Percentiles rank a stretch among this genome's conserved stretches.
These are phyloP conservation scores for Phytophthora vignae DNA, from an alignment of 352 stramenopile genomes.

Conservation along the genomic window DNA sequence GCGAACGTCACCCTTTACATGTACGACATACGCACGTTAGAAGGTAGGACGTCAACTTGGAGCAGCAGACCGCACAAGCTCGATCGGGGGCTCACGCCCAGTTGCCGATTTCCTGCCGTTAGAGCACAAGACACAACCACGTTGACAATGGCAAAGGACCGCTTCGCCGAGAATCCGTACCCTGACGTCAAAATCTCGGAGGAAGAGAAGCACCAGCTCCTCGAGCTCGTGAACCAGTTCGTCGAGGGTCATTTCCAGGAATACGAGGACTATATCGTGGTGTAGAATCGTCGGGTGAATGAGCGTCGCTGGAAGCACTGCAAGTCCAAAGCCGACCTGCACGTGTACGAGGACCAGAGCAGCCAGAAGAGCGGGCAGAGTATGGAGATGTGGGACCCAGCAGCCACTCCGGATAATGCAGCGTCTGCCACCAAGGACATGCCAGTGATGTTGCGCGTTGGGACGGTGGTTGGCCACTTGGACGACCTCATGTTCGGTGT, in stretches of 20 bases:
- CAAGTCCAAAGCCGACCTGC: conserved; percentile 49
- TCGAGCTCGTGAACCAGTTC: conserved; percentile 38
- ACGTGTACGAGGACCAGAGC: conserved; percentile 48
- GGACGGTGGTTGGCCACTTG: conserved; percentile 37
- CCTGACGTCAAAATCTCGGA: conserved; percentile 31
- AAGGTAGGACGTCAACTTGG: neutral
- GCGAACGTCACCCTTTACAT: neutral
- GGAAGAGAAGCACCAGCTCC: conserved; percentile 33
- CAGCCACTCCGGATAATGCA: neutral
- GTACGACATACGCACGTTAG: neutral
- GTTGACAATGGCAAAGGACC: conserved; percentile 32
- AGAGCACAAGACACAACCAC: neutral
- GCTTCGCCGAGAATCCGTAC: conserved; percentile 40
- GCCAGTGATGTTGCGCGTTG: conserved; percentile 27
- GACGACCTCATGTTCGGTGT: conserved; percentile 51
- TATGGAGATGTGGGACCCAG: neutral
- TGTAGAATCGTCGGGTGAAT: conserved; percentile 41
- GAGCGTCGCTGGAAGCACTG: conserved; percentile 46
- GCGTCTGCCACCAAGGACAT: conserved; percentile 1
- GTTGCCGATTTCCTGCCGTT: neutral
- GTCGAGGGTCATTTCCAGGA: conserved; percentile 45
- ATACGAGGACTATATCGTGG: conserved; percentile 47
- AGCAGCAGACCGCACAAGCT: neutral
- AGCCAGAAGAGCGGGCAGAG: neutral
- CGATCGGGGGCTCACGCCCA: neutral